Evolutionary conservation across 176 grass and related monocot genomes (phyloP).

Genomic region (Phyllostachys edulis): DNA sequence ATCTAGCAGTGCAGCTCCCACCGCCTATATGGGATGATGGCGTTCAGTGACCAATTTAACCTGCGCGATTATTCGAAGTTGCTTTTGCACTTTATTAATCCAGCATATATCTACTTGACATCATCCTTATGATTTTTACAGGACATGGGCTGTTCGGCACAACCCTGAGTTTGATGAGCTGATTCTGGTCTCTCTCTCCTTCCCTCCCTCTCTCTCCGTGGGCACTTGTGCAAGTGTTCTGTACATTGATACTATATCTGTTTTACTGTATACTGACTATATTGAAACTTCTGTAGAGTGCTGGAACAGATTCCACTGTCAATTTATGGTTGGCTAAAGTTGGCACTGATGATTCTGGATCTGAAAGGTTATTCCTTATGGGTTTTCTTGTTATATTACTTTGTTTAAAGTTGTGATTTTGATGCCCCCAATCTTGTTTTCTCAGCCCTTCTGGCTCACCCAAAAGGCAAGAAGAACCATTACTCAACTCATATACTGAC

Average conservation of each 20-base stretch:
- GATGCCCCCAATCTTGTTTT: slow-evolving; percentile 33
- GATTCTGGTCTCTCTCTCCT: slow-evolving; percentile 69
- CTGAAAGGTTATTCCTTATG: slow-evolving; percentile 63
- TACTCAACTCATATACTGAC: slow-evolving; percentile 88
- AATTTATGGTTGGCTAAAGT: slow-evolving; percentile 87
- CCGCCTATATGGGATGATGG: neutral
- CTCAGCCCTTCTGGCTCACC: slow-evolving; percentile 63
- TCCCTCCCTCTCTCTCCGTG: neutral
- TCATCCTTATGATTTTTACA: slow-evolving; percentile 38
- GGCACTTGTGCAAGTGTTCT: neutral
- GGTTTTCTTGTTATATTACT: slow-evolving; percentile 28
- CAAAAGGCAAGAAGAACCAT: slow-evolving; percentile 62
- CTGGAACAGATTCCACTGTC: slow-evolving; percentile 96
- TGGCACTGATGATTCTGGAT: slow-evolving; percentile 51
- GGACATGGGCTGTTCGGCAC: slow-evolving; percentile 89
- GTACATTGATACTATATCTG: neutral
- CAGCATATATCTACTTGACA: neutral
- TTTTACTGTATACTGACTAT: slow-evolving; percentile 33
- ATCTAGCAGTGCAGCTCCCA: neutral
- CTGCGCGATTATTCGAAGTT: neutral
- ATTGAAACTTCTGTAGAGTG: slow-evolving; percentile 65
- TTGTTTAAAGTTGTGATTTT: slow-evolving; percentile 34
- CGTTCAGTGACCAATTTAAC: neutral
- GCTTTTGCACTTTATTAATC: slow-evolving; percentile 13
- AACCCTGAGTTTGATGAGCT: slow-evolving; percentile 81